Evolutionary conservation across 371 early-diverging fungal genomes (phyloP), one percentile per base, ranked within the genome.

Genomic region (Mortierella sp.): DNA sequence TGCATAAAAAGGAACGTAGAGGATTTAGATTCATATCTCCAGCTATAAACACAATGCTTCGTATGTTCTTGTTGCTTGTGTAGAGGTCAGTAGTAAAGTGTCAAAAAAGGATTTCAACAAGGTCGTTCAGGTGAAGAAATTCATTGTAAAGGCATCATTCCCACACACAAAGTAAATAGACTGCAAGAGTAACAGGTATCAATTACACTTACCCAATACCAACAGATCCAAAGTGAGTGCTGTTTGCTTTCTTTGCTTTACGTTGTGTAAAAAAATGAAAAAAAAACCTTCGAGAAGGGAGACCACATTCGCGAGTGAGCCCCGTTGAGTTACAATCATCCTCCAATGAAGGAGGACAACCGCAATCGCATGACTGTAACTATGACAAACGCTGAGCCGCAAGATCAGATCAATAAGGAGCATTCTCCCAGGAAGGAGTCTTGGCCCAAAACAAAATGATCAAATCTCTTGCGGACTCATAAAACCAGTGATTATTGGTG

Each of bases 341-440:
- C 30, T 24, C 34, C 32, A 14, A 21, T 15, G 3, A 28, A 46
- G 19, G 46, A 30, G 55, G 37, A 58, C 60, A 75, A 75, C 64
- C 63, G 69, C 75, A 75, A 75, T 75, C 75, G 75, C 75, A 75
- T 75, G 34, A 75, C 75, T 75, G 75, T 75, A 68, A 67, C 68
- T 49, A 75, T 68, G 75, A 75, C 75, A 59, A 75, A 63, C 75
- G 54, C 75, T 59, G 64, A 67, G 64, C 69, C 75, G 55, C 60
- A 59, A 66, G 54, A 61, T 47, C 66, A 72, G 67, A 72, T 61
- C 66, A 43, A 61, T 72, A 56, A 57, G 72, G 72, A 72, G 72
- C 66, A 59, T 65, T 43, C 60, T 34, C 47, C 34, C 23, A 56
- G 37, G 24, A 21, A 17, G 39, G 34, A 34, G 57, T 75, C 75